Conservation (phyloP, 352 stramenopile species). For the Pythium grandisporangium region DNA sequence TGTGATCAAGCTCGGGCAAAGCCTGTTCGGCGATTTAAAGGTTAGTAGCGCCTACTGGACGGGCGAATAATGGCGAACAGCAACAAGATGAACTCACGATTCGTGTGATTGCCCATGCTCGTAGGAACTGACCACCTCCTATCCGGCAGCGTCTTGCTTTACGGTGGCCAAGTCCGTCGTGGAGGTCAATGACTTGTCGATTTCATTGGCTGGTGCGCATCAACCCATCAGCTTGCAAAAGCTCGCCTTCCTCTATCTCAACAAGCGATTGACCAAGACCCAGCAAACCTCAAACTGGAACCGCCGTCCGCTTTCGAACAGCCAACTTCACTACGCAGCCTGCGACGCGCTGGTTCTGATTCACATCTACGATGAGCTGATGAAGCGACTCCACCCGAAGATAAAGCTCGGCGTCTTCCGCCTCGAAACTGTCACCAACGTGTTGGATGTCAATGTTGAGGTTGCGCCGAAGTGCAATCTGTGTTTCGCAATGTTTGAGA, state of each 20-base stretch:
- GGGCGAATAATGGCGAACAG: too few species aligned
- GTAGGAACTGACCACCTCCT: conserved; percentile 41
- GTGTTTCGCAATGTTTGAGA: conserved; percentile 37
- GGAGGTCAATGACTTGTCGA: conserved; percentile 71
- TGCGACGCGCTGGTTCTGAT: conserved; percentile 65
- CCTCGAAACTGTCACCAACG: conserved; percentile 37
- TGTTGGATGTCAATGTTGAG: conserved; percentile 49
- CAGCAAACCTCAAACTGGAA: conserved; percentile 80
- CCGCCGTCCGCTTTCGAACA: conserved; percentile 34
- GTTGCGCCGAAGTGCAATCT: conserved; percentile 34
- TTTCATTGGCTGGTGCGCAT: conserved; percentile 33
- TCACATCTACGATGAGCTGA: conserved; percentile 53
- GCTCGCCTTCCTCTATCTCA: conserved; percentile 61
- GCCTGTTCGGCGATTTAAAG: conserved; percentile 51
- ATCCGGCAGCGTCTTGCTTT: conserved; percentile 64
- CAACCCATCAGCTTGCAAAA: conserved; percentile 68
- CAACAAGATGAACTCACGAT: too few species aligned
- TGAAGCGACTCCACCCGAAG: conserved; percentile 20
- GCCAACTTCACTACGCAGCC: conserved; percentile 63
- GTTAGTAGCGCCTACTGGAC: conserved; percentile 13
- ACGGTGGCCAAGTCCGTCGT: conserved; percentile 50
- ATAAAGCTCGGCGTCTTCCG: conserved; percentile 22
- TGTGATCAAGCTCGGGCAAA: conserved; percentile 59
- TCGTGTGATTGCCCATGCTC: too few species aligned
- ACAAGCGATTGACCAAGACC: conserved; percentile 58